Percentiles rank a stretch among this genome's conserved stretches.
phyloP scores from a whole-genome alignment of 148 eudicot genomes.

The Beta vulgaris region DNA sequence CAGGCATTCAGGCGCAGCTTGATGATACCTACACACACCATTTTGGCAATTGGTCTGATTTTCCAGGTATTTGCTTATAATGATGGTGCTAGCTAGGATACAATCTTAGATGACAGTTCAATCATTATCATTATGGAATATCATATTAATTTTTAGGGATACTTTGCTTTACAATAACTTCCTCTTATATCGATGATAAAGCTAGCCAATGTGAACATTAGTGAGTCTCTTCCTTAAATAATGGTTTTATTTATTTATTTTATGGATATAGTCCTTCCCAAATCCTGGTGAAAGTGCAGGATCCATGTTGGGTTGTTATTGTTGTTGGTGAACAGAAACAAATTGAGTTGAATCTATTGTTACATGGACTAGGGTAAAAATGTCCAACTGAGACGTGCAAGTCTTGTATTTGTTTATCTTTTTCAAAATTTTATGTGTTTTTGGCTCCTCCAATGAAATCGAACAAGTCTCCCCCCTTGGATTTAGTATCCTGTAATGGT shows the following conservation, averaged over 20 bases:
- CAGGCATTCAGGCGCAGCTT: constrained; percentile 82
- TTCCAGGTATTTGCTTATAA: constrained; percentile 58
- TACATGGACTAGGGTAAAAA: background rate
- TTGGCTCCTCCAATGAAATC: background rate
- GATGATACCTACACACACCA: constrained; percentile 83
- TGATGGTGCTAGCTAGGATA: background rate
- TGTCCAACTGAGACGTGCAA: background rate
- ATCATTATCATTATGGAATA: background rate
- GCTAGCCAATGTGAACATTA: background rate
- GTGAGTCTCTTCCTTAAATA: no score
- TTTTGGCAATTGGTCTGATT: constrained; percentile 63
- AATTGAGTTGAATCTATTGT: background rate
- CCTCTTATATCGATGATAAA: background rate
- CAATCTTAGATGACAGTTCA: background rate
- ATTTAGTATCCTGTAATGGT: background rate
- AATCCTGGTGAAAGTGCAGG: background rate
- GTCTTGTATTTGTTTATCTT: background rate
- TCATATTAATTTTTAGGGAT: background rate
- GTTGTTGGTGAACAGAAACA: background rate
- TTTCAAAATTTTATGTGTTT: background rate
- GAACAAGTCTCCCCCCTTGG: background rate
- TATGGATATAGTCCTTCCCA: background rate
- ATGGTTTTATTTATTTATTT: no score
- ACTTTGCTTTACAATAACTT: background rate
- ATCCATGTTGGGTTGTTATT: background rate